A percentile compares a stretch with the other conserved stretches of the same genome.
Evolutionary conservation across 1,139 yeast species (phyloP).

Genomic region (Pichia sp.): DNA sequence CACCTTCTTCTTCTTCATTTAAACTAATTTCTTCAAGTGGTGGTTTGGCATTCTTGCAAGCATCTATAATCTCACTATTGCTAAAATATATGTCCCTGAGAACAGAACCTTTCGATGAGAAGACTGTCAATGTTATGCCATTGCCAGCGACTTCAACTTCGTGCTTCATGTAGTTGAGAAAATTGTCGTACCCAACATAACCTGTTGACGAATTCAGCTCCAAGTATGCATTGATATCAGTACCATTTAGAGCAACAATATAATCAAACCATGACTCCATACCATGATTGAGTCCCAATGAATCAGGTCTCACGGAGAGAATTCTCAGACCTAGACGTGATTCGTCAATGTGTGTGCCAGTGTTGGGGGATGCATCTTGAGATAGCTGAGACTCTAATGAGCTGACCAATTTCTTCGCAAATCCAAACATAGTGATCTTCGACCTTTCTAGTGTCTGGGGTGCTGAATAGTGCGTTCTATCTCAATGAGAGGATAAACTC

Average conservation of each 20-base stretch:
- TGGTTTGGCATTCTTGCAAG: background rate
- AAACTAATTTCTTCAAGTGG: constrained; percentile 15
- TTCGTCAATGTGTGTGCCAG: constrained; percentile 9
- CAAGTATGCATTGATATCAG: constrained; percentile 36
- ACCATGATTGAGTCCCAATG: constrained; percentile 40
- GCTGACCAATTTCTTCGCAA: constrained; percentile 78
- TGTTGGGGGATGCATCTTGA: constrained; percentile 14
- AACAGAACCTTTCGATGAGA: constrained; percentile 87
- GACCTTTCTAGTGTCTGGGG: too few species aligned
- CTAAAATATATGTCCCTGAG: constrained; percentile 46
- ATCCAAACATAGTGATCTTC: constrained; percentile 94
- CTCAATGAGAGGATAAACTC: too few species aligned
- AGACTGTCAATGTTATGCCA: constrained; percentile 54
- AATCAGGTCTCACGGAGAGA: constrained; percentile 38
- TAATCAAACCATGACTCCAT: constrained; percentile 85
- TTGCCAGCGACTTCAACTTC: constrained; percentile 27
- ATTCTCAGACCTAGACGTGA: constrained; percentile 47
- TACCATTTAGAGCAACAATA: constrained; percentile 70
- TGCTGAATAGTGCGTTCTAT: too few species aligned
- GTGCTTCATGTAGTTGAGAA: constrained; percentile 30
- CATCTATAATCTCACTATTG: constrained; percentile 24
- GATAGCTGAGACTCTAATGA: constrained; percentile 47
- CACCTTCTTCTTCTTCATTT: constrained; percentile 20
- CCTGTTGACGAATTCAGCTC: constrained; percentile 13
- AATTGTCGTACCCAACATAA: constrained; percentile 15